phyloP scores from a whole-genome alignment of 2,329 filamentous ascomycete genomes.

The Hypoxylon sp. region DNA sequence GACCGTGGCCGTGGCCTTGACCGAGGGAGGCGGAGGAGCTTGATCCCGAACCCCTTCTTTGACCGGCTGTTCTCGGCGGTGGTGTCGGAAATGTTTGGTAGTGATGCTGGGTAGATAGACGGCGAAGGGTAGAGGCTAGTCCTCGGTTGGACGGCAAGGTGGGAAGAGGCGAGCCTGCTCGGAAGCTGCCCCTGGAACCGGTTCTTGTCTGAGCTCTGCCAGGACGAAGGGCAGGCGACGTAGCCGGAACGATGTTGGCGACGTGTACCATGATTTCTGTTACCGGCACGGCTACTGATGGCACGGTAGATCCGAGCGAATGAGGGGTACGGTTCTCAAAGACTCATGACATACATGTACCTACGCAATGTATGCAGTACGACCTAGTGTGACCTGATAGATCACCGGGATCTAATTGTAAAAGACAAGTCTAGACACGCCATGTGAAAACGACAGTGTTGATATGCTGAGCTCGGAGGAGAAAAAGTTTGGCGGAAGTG shows the following conservation, averaged over 20 bases:
- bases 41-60: conserved; percentile 49
- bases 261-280: conserved; percentile 42
- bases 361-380: no score
- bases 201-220: conserved; percentile 37
- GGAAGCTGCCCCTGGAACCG: conserved; percentile 49
- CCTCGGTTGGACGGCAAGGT: conserved; percentile 35
- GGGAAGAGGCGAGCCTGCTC: conserved; percentile 50
- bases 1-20: conserved; percentile 51
- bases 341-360: conserved; percentile 19
- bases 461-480: conserved; percentile 6
- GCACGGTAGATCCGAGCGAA: conserved; percentile 32
- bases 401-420: conserved; percentile 11
- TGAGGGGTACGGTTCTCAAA: conserved; percentile 19
- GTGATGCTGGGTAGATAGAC: conserved; percentile 62
- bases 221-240: conserved; percentile 38
- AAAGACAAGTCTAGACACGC: conserved; percentile 4
- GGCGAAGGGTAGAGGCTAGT: conserved; percentile 41
- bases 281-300: no score
- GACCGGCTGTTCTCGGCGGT: conserved; percentile 74
- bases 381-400: conserved; percentile 9
- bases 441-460: conserved; percentile 10
- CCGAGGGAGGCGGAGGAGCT: conserved; percentile 48
- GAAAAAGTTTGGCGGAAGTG: not conserved
- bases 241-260: conserved; percentile 39
- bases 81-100: conserved; percentile 86